A percentile compares a stretch with the other conserved stretches of the same genome.
phyloP scores from a whole-genome alignment of 257 asterid genomes.

The Osmanthus fragrans region DNA sequence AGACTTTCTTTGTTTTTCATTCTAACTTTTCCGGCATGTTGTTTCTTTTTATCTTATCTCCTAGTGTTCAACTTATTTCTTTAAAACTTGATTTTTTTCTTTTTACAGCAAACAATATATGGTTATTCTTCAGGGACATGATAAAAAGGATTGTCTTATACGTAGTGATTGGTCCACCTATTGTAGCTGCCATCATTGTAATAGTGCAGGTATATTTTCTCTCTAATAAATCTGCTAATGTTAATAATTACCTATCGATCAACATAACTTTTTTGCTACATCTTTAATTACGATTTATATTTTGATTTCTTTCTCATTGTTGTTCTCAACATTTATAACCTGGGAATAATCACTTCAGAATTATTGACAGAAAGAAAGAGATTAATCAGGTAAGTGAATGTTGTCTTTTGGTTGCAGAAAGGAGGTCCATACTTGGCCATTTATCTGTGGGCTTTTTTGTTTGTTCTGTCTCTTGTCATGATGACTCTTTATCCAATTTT shows the following conservation, averaged over 20 bases:
- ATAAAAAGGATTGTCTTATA: conserved; percentile 71
- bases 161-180: conserved; percentile 86
- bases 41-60: conserved; percentile 2
- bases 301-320: not conserved
- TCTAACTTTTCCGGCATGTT: not conserved
- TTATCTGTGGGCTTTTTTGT: conserved; percentile 92
- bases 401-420: conserved; percentile 62
- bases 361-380: not conserved
- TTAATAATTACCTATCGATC: not conserved
- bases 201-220: conserved; percentile 75
- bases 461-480: conserved; percentile 82
- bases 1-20: conserved; percentile 1
- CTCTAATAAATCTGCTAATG: conserved; percentile 14
- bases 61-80: conserved; percentile 16
- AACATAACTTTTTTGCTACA: conserved; percentile 18
- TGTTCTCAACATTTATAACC: not conserved
- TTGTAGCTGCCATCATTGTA: conserved; percentile 88
- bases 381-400: conserved; percentile 13
- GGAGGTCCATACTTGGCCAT: conserved; percentile 98
- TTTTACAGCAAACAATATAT: conserved; percentile 77
- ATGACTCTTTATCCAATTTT: conserved; percentile 92
- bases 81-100: conserved; percentile 2
- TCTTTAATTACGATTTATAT: not conserved
- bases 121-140: conserved; percentile 89
- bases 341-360: not conserved